Evolutionary conservation across 768 basidiomycete species (phyloP), one percentile per base, ranked within the genome.

Genomic region (Cyclocybe aegerita): DNA sequence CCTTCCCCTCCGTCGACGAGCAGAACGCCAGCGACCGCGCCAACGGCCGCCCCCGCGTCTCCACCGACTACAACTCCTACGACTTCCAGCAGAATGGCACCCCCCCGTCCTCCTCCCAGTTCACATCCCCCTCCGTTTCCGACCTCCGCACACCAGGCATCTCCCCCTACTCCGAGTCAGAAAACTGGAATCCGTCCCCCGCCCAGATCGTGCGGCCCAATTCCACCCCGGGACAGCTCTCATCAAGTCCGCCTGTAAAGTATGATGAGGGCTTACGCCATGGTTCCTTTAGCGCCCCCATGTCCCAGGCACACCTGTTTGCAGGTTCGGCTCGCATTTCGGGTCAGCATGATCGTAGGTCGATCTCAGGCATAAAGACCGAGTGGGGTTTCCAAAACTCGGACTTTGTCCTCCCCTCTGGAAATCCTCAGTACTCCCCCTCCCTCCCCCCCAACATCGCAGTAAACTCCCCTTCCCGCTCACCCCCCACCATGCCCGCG

Each of bases 241-340:
- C 23, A 46, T 76, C 78, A 59, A 76, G 68, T 54, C 71, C 77
- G 54, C 70, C 72, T 52, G 71, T 80, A 58, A 87, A 86, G 63
- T 88, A 88, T 74, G 85, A 87, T 71, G 86, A 88, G 65, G 69
- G 68, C 62, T 65, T 85, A 62, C 83, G 85, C 67, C 85, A 86
- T 74, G 71, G 83, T 61, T 83, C 85, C 57, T 81, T 85, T 71
- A 80, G 75, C 69, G 72, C 78, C 45, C 68, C 80, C 55, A 76
- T 80, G 69, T 70, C 77, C 63, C 78, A 78, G 65, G 74, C 77
- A 67, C 80, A 79, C 49, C 80, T 88, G 76, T 88, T 77, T 66
- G 73, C 77, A 65, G 81, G 77, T 66, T 76, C 85, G 63, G 77
- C 81, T 65, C 87, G 87, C 66, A 86, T 88, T 60, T 79, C 85